A percentile compares a stretch with the other conserved stretches of the same genome.
Evolutionary conservation across 2,329 filamentous ascomycete genomes (phyloP).

Genomic region (Colletotrichum horii): DNA sequence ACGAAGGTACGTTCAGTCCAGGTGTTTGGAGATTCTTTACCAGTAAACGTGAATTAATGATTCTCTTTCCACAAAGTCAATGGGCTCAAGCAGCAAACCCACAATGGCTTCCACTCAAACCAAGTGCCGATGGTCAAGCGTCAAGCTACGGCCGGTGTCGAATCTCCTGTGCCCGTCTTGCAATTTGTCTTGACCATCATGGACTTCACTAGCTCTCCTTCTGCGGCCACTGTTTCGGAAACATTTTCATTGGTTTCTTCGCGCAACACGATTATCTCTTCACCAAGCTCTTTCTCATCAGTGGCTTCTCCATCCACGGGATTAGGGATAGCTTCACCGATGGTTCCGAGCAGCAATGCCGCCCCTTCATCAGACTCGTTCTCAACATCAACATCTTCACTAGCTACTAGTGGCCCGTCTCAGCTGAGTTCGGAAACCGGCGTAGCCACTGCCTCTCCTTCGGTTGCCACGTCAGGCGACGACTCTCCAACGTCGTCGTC

Average conservation of each 20-base stretch:
- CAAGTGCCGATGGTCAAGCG: not conserved
- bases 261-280: no score
- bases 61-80: not conserved
- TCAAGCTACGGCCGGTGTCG: not conserved
- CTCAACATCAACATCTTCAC: not conserved
- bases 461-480: no score
- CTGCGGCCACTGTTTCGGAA: not conserved
- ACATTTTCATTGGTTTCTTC: not conserved
- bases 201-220: not conserved
- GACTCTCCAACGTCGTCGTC: no score
- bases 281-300: no score
- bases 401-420: not conserved
- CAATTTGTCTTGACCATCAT: not conserved
- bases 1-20: not conserved
- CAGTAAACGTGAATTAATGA: not conserved
- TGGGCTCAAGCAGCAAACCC: not conserved
- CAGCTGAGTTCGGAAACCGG: not conserved
- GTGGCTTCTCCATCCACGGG: not conserved
- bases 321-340: not conserved
- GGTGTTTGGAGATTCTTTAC: accelerated
- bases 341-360: not conserved
- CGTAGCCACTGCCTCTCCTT: not conserved
- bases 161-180: not conserved
- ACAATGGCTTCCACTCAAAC: not conserved
- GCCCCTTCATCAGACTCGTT: not conserved